Evolutionary conservation across 768 basidiomycete genomes (phyloP).

Genomic region (Ephemerocybe angulata): DNA sequence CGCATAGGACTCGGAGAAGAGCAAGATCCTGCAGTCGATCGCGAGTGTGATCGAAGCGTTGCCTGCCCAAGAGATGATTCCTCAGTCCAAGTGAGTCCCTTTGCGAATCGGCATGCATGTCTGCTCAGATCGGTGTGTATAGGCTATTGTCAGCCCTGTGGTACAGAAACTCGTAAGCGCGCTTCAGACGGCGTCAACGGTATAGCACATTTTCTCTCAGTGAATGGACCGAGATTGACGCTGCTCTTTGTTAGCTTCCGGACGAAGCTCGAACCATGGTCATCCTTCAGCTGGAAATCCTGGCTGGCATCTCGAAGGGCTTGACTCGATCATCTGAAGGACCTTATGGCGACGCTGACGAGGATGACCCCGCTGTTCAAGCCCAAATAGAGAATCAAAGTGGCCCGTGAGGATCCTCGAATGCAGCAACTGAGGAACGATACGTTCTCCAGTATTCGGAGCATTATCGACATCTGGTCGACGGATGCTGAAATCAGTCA

Average conservation of each 20-base stretch:
- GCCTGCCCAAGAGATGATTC: constrained; percentile 71
- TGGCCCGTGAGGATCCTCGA: constrained; percentile 60
- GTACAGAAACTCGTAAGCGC: constrained; percentile 64
- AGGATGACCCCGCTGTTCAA: constrained; percentile 48
- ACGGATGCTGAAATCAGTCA: constrained; percentile 72
- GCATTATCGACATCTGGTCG: constrained; percentile 71
- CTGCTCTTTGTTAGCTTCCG: constrained; percentile 46
- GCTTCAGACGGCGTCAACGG: constrained; percentile 50
- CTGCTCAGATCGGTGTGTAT: background rate
- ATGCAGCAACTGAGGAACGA: constrained; percentile 62
- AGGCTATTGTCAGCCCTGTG: constrained; percentile 71
- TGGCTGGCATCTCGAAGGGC: constrained; percentile 85
- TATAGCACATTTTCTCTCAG: constrained; percentile 20
- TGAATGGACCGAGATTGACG: background rate
- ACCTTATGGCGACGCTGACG: constrained; percentile 54
- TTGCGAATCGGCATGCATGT: background rate
- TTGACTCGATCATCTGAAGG: constrained; percentile 76
- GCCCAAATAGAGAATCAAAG: constrained; percentile 54
- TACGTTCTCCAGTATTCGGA: constrained; percentile 57
- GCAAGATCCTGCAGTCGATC: constrained; percentile 89
- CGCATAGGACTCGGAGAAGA: constrained; percentile 73
- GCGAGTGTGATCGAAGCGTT: constrained; percentile 92
- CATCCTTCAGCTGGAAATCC: constrained; percentile 71
- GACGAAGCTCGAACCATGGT: constrained; percentile 67
- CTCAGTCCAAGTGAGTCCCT: constrained; percentile 58